Conservation (phyloP, 2,329 filamentous ascomycete species). For the Sporothrix pseudoabietina region DNA sequence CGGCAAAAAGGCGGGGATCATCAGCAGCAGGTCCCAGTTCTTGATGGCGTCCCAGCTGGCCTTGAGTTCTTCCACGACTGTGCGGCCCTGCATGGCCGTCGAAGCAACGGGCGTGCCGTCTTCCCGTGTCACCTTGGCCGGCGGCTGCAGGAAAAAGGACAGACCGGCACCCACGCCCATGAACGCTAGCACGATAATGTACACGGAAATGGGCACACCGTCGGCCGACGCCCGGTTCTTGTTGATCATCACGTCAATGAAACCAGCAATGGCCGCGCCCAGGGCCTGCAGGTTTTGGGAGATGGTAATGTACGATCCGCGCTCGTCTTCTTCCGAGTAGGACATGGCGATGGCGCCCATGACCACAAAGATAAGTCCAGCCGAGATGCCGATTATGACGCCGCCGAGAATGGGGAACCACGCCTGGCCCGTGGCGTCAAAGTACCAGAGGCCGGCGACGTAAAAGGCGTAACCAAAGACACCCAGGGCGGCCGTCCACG, state of each 20-base stretch:
- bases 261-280: constrained; percentile 39
- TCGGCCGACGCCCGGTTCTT: constrained; percentile 19
- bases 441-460: constrained; percentile 22
- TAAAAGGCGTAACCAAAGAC: constrained; percentile 15
- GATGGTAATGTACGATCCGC: constrained; percentile 40
- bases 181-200: constrained; percentile 38
- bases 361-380: constrained; percentile 17
- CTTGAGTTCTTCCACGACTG: constrained; percentile 37
- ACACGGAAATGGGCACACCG: constrained; percentile 37
- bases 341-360: constrained; percentile 38
- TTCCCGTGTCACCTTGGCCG: neutral
- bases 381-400: constrained; percentile 14
- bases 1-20: constrained; percentile 38
- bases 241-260: constrained; percentile 40
- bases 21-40: constrained; percentile 36
- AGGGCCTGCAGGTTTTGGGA: constrained; percentile 40
- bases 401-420: constrained; percentile 22
- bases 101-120: neutral
- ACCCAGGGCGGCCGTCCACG: neutral
- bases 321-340: constrained; percentile 42
- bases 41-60: constrained; percentile 38
- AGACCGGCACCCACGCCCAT: constrained; percentile 34
- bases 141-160: constrained; percentile 27
- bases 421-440: constrained; percentile 18
- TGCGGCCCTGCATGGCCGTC: neutral